These are phyloP conservation scores for Trametes cinnabarina DNA, from an alignment of 768 basidiomycete genomes.

Conservation along the genomic window DNA sequence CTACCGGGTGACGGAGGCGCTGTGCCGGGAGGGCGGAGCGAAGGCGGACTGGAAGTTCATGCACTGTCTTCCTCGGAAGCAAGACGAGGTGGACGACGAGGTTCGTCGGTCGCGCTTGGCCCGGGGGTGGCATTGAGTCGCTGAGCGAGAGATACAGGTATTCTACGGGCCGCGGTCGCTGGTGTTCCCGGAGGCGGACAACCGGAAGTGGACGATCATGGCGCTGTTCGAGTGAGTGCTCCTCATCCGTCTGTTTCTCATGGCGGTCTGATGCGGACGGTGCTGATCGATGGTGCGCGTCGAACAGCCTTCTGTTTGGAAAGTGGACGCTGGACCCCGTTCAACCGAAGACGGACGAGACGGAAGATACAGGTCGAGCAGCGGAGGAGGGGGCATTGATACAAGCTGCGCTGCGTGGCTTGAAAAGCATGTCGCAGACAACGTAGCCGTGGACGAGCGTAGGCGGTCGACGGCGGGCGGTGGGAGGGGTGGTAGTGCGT, in stretches of 20 bases:
- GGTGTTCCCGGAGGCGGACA: conserved; percentile 93
- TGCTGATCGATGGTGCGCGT: conserved; percentile 7
- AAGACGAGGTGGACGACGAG: conserved; percentile 93
- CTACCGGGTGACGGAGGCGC: conserved; percentile 89
- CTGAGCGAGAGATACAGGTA: conserved; percentile 47
- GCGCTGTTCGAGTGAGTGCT: conserved; percentile 79
- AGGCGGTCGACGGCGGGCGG: neutral
- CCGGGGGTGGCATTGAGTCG: neutral
- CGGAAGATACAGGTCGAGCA: no score
- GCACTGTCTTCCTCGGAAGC: conserved; percentile 93
- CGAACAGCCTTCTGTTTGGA: conserved; percentile 37
- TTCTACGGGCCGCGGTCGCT: conserved; percentile 92
- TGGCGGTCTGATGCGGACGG: conserved; percentile 3
- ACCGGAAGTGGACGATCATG: conserved; percentile 97
- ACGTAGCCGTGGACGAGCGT: no score
- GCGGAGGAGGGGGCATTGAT: no score
- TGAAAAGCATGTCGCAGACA: no score
- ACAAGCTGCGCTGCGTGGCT: no score
- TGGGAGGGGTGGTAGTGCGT: neutral
- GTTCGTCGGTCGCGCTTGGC: conserved; percentile 36
- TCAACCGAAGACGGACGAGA: neutral
- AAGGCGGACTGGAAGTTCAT: conserved; percentile 90
- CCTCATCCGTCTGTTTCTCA: neutral
- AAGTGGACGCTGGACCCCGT: conserved; percentile 29
- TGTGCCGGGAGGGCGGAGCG: conserved; percentile 80